Base-by-base conservation (phyloP, 106 monocot species). In the Acorus calamus region DNA sequence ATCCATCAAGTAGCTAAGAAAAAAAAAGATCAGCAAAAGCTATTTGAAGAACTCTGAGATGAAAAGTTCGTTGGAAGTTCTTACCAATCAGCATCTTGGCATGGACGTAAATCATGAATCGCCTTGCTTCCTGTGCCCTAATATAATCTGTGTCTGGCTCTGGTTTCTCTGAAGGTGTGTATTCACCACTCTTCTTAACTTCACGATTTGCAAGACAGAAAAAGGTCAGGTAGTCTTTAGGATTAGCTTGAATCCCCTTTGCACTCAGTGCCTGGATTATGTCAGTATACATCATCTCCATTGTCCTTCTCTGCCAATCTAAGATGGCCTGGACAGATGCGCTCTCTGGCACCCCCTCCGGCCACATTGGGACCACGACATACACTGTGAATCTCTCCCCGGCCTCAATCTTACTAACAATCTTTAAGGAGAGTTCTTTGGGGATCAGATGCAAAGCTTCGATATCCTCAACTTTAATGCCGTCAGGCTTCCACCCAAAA, bases 391-490 rank as follows among this genome's bases (percentile, higher is more conserved):
- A 82, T 7, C 78, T 49, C 14, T 82, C 82, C 47, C 82, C 82
- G 3, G 82, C 82, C 63, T 82, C 82, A 66, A 82, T 82, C 61
- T 82, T 82, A 44, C 78, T 82, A 11, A 82, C 74, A 57, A 82
- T 66, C 60, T 82, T 82, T 47, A 82, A 50, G 7, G 82, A 70
- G 4, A 82, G 65, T 59, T 82, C 82, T 57, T 74, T 82, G 3
- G 82, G 78, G 48, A 82, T 82, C 61, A 82, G 61, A 63, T 78
- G 78, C 61, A 82, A 51, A 11, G 78, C 78, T 14, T 78, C 82
- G 42, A 82, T 74, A 14, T 78, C 82, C 66, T 82, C 78, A 3
- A 73, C 63, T 47, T 74, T 78, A 46, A 81, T 73, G 46, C 55
- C 77, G 49, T 77, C 77, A 10, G 77, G 53, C 43, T 73, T 81